phyloP scores from a whole-genome alignment of 2,329 filamentous ascomycete genomes.

The Bipolaris zeicola region DNA sequence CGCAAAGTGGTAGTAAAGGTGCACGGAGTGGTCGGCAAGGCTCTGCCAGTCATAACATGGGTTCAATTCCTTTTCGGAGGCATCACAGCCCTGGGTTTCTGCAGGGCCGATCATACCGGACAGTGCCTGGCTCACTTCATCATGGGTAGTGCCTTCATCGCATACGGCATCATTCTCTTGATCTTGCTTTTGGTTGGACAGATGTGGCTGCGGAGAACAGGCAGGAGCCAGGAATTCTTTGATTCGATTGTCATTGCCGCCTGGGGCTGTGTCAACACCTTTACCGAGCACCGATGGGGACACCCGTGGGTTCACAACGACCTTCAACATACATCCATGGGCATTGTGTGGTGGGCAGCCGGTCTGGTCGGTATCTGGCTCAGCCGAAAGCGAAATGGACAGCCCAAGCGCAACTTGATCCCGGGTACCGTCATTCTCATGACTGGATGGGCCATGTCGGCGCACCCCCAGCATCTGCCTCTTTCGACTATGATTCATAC shows the following conservation, averaged over 20 bases:
- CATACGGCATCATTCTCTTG: slow-evolving; percentile 85
- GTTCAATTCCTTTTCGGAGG: slow-evolving; percentile 95
- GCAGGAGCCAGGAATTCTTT: slow-evolving; percentile 94
- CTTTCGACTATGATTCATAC: slow-evolving; percentile 86
- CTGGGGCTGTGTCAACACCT: slow-evolving; percentile 98
- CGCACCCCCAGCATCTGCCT: slow-evolving; percentile 82
- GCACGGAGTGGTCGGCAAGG: slow-evolving; percentile 84
- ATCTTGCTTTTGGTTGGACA: slow-evolving; percentile 89
- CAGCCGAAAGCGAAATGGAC: slow-evolving; percentile 79
- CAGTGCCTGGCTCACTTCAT: slow-evolving; percentile 98
- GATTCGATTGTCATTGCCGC: slow-evolving; percentile 88
- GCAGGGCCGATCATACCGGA: slow-evolving; percentile 85
- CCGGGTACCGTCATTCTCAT: slow-evolving; percentile 89
- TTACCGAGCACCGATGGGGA: slow-evolving; percentile 97
- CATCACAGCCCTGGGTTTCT: slow-evolving; percentile 91
- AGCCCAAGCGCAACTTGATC: slow-evolving; percentile 89
- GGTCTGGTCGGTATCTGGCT: slow-evolving; percentile 92
- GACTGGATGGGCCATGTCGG: slow-evolving; percentile 95
- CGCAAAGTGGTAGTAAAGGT: slow-evolving; percentile 71
- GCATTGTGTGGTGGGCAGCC: slow-evolving; percentile 97
- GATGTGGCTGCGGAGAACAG: slow-evolving; percentile 78
- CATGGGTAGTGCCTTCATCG: slow-evolving; percentile 97
- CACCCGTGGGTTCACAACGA: slow-evolving; percentile 88
- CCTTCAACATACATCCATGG: slow-evolving; percentile 98
- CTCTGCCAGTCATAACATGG: slow-evolving; percentile 86